Percentiles rank a stretch among this genome's conserved stretches.
phyloP scores from a whole-genome alignment of 1,284 basidiomycete genomes.

The Sporisorium exsertum region DNA sequence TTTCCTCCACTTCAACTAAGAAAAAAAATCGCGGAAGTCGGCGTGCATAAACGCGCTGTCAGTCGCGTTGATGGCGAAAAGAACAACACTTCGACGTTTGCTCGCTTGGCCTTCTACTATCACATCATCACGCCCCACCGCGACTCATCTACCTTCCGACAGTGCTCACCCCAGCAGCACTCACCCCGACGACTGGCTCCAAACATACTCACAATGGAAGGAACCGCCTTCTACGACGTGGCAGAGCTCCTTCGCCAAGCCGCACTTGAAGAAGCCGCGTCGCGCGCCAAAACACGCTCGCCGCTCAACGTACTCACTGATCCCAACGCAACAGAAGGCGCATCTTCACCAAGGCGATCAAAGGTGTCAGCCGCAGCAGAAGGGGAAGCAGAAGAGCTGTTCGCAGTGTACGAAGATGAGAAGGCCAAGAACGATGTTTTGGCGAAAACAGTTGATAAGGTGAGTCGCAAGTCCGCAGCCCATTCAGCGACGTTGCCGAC shows the following conservation, averaged over 20 bases:
- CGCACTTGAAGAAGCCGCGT: constrained; percentile 36
- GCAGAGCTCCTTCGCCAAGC: constrained; percentile 38
- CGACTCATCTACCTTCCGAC: not conserved
- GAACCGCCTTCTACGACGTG: constrained; percentile 25
- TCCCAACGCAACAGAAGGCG: not conserved
- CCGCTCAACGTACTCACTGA: constrained; percentile 13
- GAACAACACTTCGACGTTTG: constrained; percentile 24
- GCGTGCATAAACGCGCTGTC: constrained; percentile 11
- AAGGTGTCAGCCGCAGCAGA: constrained; percentile 15
- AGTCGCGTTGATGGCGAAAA: constrained; percentile 23
- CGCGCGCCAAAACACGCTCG: constrained; percentile 36
- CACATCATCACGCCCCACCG: not conserved
- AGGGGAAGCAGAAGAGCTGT: constrained; percentile 26
- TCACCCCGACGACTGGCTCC: not conserved
- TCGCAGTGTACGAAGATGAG: constrained; percentile 43
- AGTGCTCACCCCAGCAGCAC: not conserved
- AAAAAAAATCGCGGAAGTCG: constrained; percentile 28
- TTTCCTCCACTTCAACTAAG: constrained; percentile 14
- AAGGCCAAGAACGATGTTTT: constrained; percentile 39
- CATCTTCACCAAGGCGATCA: constrained; percentile 2
- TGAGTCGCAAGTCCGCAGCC: not conserved
- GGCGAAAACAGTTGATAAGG: constrained; percentile 23
- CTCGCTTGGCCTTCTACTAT: not conserved
- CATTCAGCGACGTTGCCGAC: not conserved
- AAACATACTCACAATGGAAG: constrained; percentile 18